Evolutionary conservation across 2,329 filamentous ascomycete species (phyloP), one percentile per base, ranked within the genome.

Genomic region (Penicillium oxalicum): DNA sequence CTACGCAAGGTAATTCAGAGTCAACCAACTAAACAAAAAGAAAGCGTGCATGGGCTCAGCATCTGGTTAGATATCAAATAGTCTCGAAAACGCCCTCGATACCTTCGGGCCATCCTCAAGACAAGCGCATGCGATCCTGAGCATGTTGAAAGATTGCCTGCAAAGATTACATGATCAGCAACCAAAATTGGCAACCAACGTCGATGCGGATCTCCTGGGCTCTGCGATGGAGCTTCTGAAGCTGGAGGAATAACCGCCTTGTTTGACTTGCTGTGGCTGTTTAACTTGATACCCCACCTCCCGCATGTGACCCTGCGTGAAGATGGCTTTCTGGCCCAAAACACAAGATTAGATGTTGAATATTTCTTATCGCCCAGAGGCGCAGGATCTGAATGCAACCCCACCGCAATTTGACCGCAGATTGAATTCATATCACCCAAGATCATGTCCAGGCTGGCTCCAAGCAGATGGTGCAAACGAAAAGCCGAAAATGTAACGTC

Each of bases 51-150:
- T 9, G 18, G 12, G 0, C 11, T 8, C 13, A 26, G 5, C 8
- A 9, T 26, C 13, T 24, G 41, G 34, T 18, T 26, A 72, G 69
- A 66, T 72, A 42, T 66, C 70, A n/a, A 66, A 60, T 47, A 75
- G 70, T 44, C 68, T 72, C 18, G 61, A 62, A 34, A 74, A 71
- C 42, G 70, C 67, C 3, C 58, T 69, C 4, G 57, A 62, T 29
- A 71, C 70, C 5, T 72, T 70, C 49, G 70, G 69, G 5, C 39
- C 66, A 9, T 61, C 60, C 2, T 72, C 69, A 5, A 54, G 47
- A 11, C 69, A 72, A 48, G 70, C 71, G 44, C 62, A 65, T 27
- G 59, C 60, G 2, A 62, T 74, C 13, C 53, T 70, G 11, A 59
- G 60, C 8, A 70, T 67, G 7, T 56, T 72, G 9, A 66, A 63